Base-by-base conservation (phyloP, 805 yeast species). In the Metschnikowia kofuensis region DNA sequence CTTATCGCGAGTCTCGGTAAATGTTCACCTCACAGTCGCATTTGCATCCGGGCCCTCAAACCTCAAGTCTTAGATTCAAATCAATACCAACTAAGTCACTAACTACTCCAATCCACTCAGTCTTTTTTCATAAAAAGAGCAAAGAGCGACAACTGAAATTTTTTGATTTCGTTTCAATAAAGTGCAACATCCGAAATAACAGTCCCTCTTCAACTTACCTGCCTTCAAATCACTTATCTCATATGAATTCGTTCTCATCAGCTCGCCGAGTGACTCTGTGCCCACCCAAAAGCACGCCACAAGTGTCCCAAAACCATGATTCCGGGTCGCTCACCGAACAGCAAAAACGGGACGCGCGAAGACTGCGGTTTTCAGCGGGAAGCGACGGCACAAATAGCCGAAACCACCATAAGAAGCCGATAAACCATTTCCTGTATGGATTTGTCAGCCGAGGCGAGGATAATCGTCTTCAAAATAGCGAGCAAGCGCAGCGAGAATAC, bases 401-500 rank as follows among this genome's bases (percentile, higher is more conserved):
- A 30, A 31, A 15, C 13, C 5, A 15, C 21, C 9, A 38, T 7
- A 30, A n/a, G 14, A 34, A 34, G 14, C 15, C 16, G 27, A 37
- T 21, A 10, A 40, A 39, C 27, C 37, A 40, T 4, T 34, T 16
- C 10, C 68, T 21, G 7, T 80, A 73, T 52, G 87, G 88, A 0
- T 66, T 80, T 43, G 63, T 83, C 7, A 84, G 88, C 53, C 66
- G 89, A 48, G 87, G 88, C 0, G 83, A 78, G 39, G 83, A 77
- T 47, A 60, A 59, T 44, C 60, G 77, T 36, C 67, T 84, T 38
- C 82, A 76, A 55, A 57, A 64, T 4, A 76, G 77, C 55, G 68
- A 68, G 3, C 44, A 48, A 5, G 78, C 75, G 9, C 66, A 87
- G 54, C 58, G 55, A 6, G 62, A 61, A 29, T 73, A 70, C 44